Evolutionary conservation across 805 yeast species (phyloP), one percentile per base, ranked within the genome.

Genomic region (Yarrowia sp.): DNA sequence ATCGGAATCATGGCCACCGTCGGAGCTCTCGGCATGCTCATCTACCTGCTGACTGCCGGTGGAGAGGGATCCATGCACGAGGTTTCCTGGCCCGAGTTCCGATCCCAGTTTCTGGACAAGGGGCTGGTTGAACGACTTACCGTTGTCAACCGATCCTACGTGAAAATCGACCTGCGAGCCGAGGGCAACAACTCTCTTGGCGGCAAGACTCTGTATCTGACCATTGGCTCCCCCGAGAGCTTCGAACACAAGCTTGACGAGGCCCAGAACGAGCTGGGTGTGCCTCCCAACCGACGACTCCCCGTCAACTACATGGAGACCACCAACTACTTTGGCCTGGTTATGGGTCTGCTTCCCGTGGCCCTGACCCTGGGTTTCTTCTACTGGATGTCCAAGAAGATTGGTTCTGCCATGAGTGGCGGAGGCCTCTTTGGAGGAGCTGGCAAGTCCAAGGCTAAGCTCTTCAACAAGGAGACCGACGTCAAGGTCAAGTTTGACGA

Each of bases 181-280:
- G 61, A 52, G 43, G 89, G 87, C 73, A 93, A 90, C 73, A 93
- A 90, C 5, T 87, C 87, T 72, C 74, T 73, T 67, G 71, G 71
- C 35, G 84, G 81, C 71, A 72, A 71, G 43, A 79, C 84, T 10
- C 89, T 89, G 9, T 83, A 84, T 2, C 93, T 93, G 80, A 89
- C 97, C 14, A 91, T 93, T 74, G 97, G 98, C 4, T 90, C 97
- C 0, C 87, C 92, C 8, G 93, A 90, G 72, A 82, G 86, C 26
- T 91, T 93, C 75, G 98, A 93, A 79, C 91, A 90, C 68, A 92
- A 91, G 74, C 82, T 93, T 82, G 89, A 86, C 70, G 83, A 82
- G 53, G 83, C 89, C 12, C 97, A 92, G 79, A 89, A 89, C 73
- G 83, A 83, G 63, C 82, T 89, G 71, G 84, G 86, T 15, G 87